Percentiles rank a stretch among this genome's conserved stretches.
Conservation (phyloP, 148 eudicot species). For the Chenopodium album region DNA sequence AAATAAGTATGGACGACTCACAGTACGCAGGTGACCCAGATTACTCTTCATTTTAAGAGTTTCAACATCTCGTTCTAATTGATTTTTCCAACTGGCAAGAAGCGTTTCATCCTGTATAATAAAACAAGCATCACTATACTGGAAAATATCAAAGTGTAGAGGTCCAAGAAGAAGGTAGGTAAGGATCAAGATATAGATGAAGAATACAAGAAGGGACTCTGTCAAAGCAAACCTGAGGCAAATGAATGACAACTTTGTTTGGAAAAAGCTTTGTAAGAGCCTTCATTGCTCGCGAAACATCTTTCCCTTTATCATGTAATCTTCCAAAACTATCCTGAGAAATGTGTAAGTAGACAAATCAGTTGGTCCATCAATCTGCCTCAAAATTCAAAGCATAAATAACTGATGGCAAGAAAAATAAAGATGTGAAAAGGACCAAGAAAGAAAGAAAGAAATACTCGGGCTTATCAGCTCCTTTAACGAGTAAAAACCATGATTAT, state of each 20-base stretch:
- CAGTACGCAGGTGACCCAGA: constrained; percentile 70
- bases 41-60: constrained; percentile 91
- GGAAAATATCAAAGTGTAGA: neutral
- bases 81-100: constrained; percentile 85
- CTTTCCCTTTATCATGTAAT: constrained; percentile 83
- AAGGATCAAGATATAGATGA: neutral
- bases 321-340: constrained; percentile 95
- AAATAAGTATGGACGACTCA: constrained; percentile 39
- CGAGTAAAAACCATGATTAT: too few species aligned
- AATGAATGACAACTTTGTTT: constrained; percentile 82
- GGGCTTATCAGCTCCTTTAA: neutral
- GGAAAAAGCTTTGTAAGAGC: constrained; percentile 77
- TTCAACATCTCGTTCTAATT: constrained; percentile 81
- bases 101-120: constrained; percentile 76
- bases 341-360: constrained; percentile 14
- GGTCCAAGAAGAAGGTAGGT: neutral
- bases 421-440: neutral
- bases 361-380: constrained; percentile 16
- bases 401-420: neutral
- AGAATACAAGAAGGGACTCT: neutral
- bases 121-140: constrained; percentile 6
- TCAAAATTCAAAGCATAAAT: neutral
- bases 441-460: neutral
- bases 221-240: constrained; percentile 73
- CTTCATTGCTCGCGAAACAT: constrained; percentile 70